A percentile compares a stretch with the other conserved stretches of the same genome.
Conservation (phyloP, 192 early-diverging fungal genomes). For the Linnemannia hyalina region DNA sequence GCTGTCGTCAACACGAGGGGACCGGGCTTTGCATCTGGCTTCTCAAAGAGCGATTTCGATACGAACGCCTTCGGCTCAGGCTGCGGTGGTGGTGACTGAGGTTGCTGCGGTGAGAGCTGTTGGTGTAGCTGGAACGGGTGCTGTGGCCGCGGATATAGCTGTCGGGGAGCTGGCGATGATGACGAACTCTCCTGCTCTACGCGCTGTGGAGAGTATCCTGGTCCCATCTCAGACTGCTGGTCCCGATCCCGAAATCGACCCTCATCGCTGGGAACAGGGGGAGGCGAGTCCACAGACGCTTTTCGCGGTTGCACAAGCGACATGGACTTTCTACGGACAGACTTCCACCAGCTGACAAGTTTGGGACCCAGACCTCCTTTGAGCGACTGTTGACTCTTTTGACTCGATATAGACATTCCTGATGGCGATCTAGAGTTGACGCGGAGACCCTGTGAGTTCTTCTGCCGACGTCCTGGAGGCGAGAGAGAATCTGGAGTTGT, state of each 20-base stretch:
- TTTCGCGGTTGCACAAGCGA: slow-evolving; percentile 45
- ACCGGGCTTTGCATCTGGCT: slow-evolving; percentile 26
- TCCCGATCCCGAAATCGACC: slow-evolving; percentile 9
- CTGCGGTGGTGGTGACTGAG: background rate
- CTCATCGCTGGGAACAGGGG: background rate
- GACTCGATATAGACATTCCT: slow-evolving; percentile 42
- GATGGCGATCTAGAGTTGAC: slow-evolving; percentile 43
- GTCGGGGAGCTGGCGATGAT: background rate
- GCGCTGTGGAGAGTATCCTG: background rate
- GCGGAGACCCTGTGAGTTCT: slow-evolving; percentile 33
- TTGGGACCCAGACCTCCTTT: slow-evolving; percentile 51
- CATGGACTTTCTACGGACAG: slow-evolving; percentile 52
- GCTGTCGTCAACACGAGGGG: slow-evolving; percentile 41
- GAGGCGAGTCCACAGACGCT: slow-evolving; percentile 5
- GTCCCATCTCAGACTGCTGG: background rate
- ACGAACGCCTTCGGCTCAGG: slow-evolving; percentile 14
- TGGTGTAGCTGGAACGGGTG: background rate
- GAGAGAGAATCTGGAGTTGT: slow-evolving; percentile 15
- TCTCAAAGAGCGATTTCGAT: slow-evolving; percentile 49
- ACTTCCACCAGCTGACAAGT: slow-evolving; percentile 57
- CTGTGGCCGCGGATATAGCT: background rate
- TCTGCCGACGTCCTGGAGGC: slow-evolving; percentile 19
- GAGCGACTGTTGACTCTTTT: slow-evolving; percentile 54
- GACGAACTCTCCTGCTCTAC: background rate
- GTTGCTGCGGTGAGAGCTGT: background rate